A percentile compares a stretch with the other conserved stretches of the same genome.
Evolutionary conservation across 352 stramenopile species (phyloP).

Genomic region (Phytophthora podocarpi): DNA sequence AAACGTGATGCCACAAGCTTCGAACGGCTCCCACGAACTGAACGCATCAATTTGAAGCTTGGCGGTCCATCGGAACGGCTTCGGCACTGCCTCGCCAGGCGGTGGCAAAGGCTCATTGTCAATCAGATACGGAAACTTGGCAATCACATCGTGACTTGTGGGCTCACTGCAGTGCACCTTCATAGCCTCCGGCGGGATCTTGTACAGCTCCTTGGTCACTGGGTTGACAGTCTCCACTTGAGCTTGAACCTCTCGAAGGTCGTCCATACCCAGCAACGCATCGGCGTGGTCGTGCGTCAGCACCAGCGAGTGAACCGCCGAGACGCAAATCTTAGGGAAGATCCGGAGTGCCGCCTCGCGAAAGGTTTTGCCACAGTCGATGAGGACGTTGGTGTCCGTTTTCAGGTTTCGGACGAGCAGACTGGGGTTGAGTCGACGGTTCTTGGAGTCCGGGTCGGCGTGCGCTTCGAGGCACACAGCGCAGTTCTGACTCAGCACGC

Average conservation of each 20-base stretch:
- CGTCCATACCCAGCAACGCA: conserved; percentile 82
- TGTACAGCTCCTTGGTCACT: conserved; percentile 64
- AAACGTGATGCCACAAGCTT: conserved; percentile 50
- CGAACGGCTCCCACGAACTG: conserved; percentile 54
- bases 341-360: conserved; percentile 72
- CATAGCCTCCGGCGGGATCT: conserved; percentile 57
- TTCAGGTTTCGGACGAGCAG: conserved; percentile 68
- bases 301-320: conserved; percentile 69
- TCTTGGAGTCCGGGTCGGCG: conserved; percentile 68
- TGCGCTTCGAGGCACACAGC: conserved; percentile 72
- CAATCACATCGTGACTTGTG: conserved; percentile 62
- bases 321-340: conserved; percentile 59
- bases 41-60: conserved; percentile 75
- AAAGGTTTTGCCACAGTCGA: conserved; percentile 92
- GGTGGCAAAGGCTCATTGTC: conserved; percentile 35
- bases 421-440: conserved; percentile 82
- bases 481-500: conserved; percentile 60
- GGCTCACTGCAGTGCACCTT: conserved; percentile 62
- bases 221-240: conserved; percentile 57
- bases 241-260: conserved; percentile 82
- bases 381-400: conserved; percentile 60
- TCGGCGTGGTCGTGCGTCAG: conserved; percentile 89
- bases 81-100: conserved; percentile 14
- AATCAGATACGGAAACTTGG: conserved; percentile 85
- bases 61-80: conserved; percentile 80